Conservation (phyloP, 2,329 filamentous ascomycete genomes). For the Coleophoma crateriformis region DNA sequence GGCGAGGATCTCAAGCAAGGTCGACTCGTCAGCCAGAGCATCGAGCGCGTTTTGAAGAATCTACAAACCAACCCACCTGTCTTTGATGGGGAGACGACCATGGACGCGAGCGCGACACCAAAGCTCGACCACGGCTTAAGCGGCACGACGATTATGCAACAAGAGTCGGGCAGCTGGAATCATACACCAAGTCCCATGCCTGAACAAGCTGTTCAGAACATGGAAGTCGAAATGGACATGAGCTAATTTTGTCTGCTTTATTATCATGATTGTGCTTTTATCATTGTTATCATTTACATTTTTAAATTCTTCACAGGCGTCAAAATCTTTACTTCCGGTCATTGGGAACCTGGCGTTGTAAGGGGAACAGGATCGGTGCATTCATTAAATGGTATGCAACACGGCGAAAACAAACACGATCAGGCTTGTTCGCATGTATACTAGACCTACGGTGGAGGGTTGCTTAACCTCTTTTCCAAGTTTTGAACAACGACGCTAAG, state of each 20-base stretch:
- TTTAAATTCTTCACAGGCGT: not conserved
- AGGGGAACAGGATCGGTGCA: too few relatives aligned
- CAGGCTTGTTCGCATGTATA: too few relatives aligned
- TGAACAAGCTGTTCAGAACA: constrained; percentile 6
- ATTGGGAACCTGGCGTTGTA: too few relatives aligned
- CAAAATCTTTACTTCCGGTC: not conserved
- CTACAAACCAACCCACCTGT: constrained; percentile 49
- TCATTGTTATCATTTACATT: not conserved
- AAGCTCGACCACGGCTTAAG: constrained; percentile 11
- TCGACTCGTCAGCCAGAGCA: constrained; percentile 51
- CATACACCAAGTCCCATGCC: constrained; percentile 5
- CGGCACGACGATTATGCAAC: constrained; percentile 9
- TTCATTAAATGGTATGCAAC: too few relatives aligned
- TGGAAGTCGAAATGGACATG: constrained; percentile 38
- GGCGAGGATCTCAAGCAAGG: constrained; percentile 57
- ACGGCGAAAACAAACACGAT: too few relatives aligned
- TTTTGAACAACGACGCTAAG: too few relatives aligned
- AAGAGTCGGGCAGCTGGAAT: constrained; percentile 1
- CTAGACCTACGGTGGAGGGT: too few relatives aligned
- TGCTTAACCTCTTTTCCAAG: too few relatives aligned
- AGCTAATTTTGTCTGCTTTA: constrained; percentile 22
- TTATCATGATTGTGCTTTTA: not conserved
- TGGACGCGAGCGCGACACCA: constrained; percentile 41
- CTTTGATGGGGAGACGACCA: constrained; percentile 49
- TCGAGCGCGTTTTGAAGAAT: constrained; percentile 50